phyloP scores from a whole-genome alignment of 2,329 filamentous ascomycete species.

The Fusarium guadeloupense region DNA sequence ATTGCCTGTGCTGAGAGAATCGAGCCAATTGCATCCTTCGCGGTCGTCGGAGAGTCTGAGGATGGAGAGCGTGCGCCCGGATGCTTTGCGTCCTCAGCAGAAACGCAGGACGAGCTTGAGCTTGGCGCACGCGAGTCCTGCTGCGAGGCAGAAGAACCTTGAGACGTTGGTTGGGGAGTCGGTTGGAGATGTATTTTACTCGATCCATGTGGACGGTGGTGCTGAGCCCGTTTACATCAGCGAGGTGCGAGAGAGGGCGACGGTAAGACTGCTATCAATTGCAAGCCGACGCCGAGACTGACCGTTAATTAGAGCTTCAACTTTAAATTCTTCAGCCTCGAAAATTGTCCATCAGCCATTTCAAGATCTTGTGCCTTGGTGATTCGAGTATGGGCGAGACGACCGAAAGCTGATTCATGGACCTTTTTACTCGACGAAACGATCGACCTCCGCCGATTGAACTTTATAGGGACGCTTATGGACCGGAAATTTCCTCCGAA shows the following conservation, averaged over 20 bases:
- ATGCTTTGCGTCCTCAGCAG: slow-evolving; percentile 50
- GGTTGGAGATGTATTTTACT: slow-evolving; percentile 90
- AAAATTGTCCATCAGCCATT: slow-evolving; percentile 67
- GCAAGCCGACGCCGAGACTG: not conserved
- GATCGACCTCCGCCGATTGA: slow-evolving; percentile 75
- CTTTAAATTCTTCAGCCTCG: slow-evolving; percentile 85
- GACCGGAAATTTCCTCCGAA: slow-evolving; percentile 81
- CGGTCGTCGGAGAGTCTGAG: slow-evolving; percentile 64
- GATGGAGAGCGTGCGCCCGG: slow-evolving; percentile 45
- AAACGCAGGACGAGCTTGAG: slow-evolving; percentile 60
- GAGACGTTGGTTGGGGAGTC: slow-evolving; percentile 75
- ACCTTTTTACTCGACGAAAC: slow-evolving; percentile 75
- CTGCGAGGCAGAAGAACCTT: slow-evolving; percentile 75
- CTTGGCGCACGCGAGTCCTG: slow-evolving; percentile 56
- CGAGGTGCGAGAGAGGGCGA: slow-evolving; percentile 80
- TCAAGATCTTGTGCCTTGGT: slow-evolving; percentile 72
- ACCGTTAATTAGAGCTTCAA: slow-evolving; percentile 73
- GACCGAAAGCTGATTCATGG: slow-evolving; percentile 61
- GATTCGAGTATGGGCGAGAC: slow-evolving; percentile 78
- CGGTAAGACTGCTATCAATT: slow-evolving; percentile 54
- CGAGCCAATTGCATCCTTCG: slow-evolving; percentile 62
- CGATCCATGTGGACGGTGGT: slow-evolving; percentile 74
- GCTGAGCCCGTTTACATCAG: slow-evolving; percentile 88
- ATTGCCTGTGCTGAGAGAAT: slow-evolving; percentile 61
- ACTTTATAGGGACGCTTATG: slow-evolving; percentile 79